Evolutionary conservation across 2,329 filamentous ascomycete genomes (phyloP), one percentile per base, ranked within the genome.

Genomic region (Exophiala bonariae): DNA sequence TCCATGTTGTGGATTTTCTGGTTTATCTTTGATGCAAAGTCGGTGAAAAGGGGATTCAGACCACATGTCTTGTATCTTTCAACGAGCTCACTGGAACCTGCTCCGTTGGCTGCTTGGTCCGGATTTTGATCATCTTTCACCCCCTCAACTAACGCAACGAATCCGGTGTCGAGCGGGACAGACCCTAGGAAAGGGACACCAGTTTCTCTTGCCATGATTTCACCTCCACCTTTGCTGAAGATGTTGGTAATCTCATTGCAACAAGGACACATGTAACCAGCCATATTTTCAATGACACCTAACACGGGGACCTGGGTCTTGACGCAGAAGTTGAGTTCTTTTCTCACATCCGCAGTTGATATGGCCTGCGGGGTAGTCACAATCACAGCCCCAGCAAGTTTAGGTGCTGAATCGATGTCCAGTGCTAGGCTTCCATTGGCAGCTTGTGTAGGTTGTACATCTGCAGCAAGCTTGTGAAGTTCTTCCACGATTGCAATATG

Each of bases 331-430:
- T 96, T 96, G 55, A 96, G 79, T 68, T 96, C 91, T 65, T 96
- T 96, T 62, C 89, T 85, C 30, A 99, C 93, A 64, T 99, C 93
- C 1, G 89, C 87, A 20, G 92, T 95, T 10, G 89, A 85, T 39
- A 99, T 87, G 0, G 92, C 93, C 66, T 99, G 93, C 0, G 93
- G 93, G 0, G 93, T 99, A 2, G 93, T 99, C 1, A 99, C 92
- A 0, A 99, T 84, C 1, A 99, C 90, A 0, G 93, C 92, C 7
- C 92, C 93, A 1, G 86, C 81, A 2, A 96, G 78, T 58, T 90
- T 86, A 18, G 65, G 38, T 6, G 50, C 41, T 14, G 57, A 43
- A 0, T 82, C 77, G 3, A 71, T 46, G 5, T 52, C 61, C 8
- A 64, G 59, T 9, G 49, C 48, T 44, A 47, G 22, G 23, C 11